Evolutionary conservation across 2,329 filamentous ascomycete genomes (phyloP).

Genomic region (Aspergillus sp.): DNA sequence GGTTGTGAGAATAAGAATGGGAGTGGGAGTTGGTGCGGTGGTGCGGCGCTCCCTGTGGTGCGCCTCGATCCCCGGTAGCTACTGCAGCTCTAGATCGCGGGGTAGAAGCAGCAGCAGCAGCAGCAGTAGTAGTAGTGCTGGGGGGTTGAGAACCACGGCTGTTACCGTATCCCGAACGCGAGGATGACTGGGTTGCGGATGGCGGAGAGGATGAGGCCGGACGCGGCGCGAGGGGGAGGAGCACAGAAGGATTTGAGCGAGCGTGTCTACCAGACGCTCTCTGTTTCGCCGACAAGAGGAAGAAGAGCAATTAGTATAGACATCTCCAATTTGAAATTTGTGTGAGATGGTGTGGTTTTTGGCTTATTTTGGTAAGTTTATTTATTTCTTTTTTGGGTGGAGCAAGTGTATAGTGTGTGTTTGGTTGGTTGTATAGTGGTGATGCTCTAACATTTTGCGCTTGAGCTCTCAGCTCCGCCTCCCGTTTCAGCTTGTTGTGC

Average conservation of each 20-base stretch:
- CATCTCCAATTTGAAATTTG: slow-evolving; percentile 9
- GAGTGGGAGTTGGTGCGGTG: background rate
- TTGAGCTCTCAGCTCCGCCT: slow-evolving; percentile 27
- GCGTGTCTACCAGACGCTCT: slow-evolving; percentile 17
- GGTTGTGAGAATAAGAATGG: background rate
- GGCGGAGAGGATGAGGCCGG: slow-evolving; percentile 12
- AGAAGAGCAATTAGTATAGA: slow-evolving; percentile 18
- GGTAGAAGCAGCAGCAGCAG: too few species aligned
- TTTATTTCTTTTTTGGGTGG: background rate
- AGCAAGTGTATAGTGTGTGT: background rate
- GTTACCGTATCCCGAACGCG: background rate
- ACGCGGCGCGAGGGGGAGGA: slow-evolving; percentile 22
- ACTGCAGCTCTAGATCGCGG: background rate
- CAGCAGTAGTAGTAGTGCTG: too few species aligned
- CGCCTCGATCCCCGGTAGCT: slow-evolving; percentile 4
- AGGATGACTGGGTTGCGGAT: slow-evolving; percentile 4
- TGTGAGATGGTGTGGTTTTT: slow-evolving; percentile 1
- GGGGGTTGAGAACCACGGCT: slow-evolving; percentile 3
- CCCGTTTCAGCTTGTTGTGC: slow-evolving; percentile 65
- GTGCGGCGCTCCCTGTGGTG: slow-evolving; percentile 8
- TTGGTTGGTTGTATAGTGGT: slow-evolving; percentile 2
- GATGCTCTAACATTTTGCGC: slow-evolving; percentile 12
- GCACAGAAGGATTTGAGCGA: slow-evolving; percentile 12
- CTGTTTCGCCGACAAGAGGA: slow-evolving; percentile 8
- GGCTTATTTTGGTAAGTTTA: background rate